Evolutionary conservation across 1,284 basidiomycete genomes (phyloP).

Genomic region (Cystobasidium pallidum): DNA sequence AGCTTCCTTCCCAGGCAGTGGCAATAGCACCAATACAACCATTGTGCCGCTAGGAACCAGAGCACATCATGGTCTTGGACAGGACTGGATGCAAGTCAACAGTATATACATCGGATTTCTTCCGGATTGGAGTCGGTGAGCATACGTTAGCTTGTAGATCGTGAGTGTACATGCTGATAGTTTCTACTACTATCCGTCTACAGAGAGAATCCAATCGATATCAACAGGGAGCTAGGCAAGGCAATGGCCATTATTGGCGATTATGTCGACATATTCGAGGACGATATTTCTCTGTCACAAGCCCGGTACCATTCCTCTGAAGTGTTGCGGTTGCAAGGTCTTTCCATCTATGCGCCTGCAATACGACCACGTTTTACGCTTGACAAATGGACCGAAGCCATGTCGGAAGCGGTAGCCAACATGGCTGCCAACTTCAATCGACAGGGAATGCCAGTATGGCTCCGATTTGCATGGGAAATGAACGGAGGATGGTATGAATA

Average conservation of each 20-base stretch:
- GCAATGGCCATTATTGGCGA: conserved; percentile 49
- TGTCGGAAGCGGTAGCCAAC: conserved; percentile 47
- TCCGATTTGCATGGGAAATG: conserved; percentile 53
- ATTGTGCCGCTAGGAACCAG: conserved; percentile 30
- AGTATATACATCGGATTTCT: conserved; percentile 41
- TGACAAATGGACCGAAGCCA: conserved; percentile 49
- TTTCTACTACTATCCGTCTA: not conserved
- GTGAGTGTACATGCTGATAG: not conserved
- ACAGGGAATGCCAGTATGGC: conserved; percentile 49
- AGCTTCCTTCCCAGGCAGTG: not conserved
- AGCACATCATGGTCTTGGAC: conserved; percentile 22
- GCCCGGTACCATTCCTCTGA: conserved; percentile 47
- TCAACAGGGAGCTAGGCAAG: conserved; percentile 52
- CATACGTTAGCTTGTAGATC: not conserved
- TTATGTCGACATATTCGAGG: conserved; percentile 48
- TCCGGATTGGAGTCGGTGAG: conserved; percentile 35
- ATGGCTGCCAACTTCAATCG: conserved; percentile 43
- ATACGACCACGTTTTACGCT: conserved; percentile 48
- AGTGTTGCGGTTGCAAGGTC: conserved; percentile 41
- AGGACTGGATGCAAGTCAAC: conserved; percentile 43
- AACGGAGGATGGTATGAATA: conserved; percentile 53
- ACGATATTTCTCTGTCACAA: conserved; percentile 43
- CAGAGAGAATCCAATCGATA: conserved; percentile 48
- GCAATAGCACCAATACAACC: conserved; percentile 21
- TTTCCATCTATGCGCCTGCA: conserved; percentile 50